Conservation (phyloP, 2,329 filamentous ascomycete species). For the Trichoderma brevicompactum region DNA sequence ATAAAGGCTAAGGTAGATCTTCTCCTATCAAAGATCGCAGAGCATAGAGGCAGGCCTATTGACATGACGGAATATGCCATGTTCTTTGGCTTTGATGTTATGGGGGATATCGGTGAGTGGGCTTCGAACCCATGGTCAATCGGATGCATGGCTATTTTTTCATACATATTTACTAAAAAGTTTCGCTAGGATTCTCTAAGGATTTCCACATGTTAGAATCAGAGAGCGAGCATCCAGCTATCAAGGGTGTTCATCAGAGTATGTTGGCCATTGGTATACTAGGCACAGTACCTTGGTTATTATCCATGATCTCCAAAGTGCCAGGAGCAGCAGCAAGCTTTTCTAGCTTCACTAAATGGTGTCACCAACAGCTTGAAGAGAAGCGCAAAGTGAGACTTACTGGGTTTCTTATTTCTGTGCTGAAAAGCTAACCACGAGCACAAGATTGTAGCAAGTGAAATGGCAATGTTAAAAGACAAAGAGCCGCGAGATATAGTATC, state of each 20-base stretch:
- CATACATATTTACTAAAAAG: not conserved
- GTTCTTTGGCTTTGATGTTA: constrained; percentile 47
- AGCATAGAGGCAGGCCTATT: constrained; percentile 32
- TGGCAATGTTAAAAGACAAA: constrained; percentile 1
- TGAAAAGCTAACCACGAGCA: not conserved
- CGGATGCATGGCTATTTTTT: not conserved
- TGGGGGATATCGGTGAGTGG: constrained; percentile 45
- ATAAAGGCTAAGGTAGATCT: constrained; percentile 18
- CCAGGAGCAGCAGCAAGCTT: constrained; percentile 40
- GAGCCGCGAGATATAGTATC: constrained; percentile 19
- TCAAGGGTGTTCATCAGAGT: constrained; percentile 15
- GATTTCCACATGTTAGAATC: constrained; percentile 17
- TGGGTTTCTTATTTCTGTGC: not conserved
- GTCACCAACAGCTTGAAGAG: constrained; percentile 33
- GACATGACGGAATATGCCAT: constrained; percentile 42
- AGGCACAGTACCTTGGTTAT: constrained; percentile 7
- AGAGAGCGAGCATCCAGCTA: constrained; percentile 10
- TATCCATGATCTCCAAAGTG: constrained; percentile 43
- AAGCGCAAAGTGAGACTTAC: not conserved
- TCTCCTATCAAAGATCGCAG: constrained; percentile 1
- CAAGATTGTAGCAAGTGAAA: not conserved
- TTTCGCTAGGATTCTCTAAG: constrained; percentile 3
- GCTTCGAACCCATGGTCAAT: not conserved
- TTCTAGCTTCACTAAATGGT: constrained; percentile 38
- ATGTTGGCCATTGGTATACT: constrained; percentile 13